Percentiles rank a stretch among this genome's conserved stretches.
phyloP scores from a whole-genome alignment of 345 rosid genomes.

The Citrus cavaleriei region DNA sequence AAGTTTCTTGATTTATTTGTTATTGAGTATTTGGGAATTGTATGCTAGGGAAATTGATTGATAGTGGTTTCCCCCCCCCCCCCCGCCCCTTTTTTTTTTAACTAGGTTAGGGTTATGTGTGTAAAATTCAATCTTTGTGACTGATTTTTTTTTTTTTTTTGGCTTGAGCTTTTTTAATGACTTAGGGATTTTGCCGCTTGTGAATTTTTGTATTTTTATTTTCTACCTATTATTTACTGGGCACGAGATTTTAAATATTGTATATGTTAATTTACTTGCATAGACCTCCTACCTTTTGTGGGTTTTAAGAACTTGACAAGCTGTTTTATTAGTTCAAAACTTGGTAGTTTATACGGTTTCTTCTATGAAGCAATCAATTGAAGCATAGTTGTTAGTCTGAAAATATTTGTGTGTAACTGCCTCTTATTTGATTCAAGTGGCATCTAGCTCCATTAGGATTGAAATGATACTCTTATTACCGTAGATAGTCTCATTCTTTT shows the following conservation, averaged over 20 bases:
- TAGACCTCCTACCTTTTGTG: background rate
- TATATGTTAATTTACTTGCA: background rate
- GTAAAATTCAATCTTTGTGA: background rate
- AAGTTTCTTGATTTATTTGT: background rate
- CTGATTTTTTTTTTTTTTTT: background rate
- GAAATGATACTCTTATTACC: background rate
- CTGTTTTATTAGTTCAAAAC: background rate
- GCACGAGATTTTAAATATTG: background rate
- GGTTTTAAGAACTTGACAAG: background rate
- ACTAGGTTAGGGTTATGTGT: background rate
- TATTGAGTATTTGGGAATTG: background rate
- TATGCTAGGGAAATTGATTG: background rate
- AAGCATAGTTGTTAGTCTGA: background rate
- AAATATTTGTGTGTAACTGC: background rate
- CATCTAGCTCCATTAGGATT: background rate
- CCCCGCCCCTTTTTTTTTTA: background rate
- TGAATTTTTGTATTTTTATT: background rate
- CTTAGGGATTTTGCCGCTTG: background rate
- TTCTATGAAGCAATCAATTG: background rate
- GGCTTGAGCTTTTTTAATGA: background rate
- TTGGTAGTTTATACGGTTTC: background rate
- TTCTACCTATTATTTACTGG: background rate
- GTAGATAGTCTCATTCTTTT: background rate
- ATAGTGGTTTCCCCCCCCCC: fast-evolving
- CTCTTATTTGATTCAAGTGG: background rate